These are phyloP conservation scores for Rhodotorula glutinis DNA, from an alignment of 1,284 basidiomycete genomes.

Conservation along the genomic window DNA sequence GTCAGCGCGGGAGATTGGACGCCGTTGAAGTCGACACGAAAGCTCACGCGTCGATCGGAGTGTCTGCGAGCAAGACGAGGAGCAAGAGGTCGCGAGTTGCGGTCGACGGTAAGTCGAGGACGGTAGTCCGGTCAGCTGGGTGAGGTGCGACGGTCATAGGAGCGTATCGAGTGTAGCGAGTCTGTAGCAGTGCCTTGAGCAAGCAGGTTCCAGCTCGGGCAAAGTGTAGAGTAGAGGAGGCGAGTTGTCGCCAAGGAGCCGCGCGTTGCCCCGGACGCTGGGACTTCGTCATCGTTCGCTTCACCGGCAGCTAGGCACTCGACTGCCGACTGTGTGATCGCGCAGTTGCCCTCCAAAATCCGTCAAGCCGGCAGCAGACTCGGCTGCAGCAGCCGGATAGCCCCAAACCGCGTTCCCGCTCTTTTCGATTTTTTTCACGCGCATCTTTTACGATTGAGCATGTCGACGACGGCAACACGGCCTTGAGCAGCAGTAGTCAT, in stretches of 20 bases:
- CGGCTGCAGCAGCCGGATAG: too few relatives aligned
- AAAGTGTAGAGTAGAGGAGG: background rate
- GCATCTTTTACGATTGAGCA: too few relatives aligned
- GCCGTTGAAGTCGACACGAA: background rate
- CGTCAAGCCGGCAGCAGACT: too few relatives aligned
- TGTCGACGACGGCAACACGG: too few relatives aligned
- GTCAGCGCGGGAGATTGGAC: background rate
- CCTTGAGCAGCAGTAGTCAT: too few relatives aligned
- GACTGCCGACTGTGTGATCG: background rate
- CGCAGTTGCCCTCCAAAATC: background rate
- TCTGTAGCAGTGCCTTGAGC: background rate
- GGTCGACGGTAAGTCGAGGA: slow-evolving; percentile 14
- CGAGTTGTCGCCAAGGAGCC: background rate
- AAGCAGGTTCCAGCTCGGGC: background rate
- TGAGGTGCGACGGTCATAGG: background rate
- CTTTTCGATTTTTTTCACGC: too few relatives aligned
- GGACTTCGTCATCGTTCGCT: background rate
- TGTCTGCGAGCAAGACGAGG: slow-evolving; percentile 42
- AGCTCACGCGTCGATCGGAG: slow-evolving; percentile 28
- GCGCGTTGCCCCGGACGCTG: background rate
- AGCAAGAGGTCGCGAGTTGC: slow-evolving; percentile 14
- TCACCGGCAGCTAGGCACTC: too few relatives aligned
- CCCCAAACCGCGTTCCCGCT: too few relatives aligned
- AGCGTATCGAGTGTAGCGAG: background rate
- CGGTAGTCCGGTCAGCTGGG: background rate